A percentile compares a stretch with the other conserved stretches of the same genome.
Evolutionary conservation across 805 yeast species (phyloP).

Genomic region (Yarrowia bubula): DNA sequence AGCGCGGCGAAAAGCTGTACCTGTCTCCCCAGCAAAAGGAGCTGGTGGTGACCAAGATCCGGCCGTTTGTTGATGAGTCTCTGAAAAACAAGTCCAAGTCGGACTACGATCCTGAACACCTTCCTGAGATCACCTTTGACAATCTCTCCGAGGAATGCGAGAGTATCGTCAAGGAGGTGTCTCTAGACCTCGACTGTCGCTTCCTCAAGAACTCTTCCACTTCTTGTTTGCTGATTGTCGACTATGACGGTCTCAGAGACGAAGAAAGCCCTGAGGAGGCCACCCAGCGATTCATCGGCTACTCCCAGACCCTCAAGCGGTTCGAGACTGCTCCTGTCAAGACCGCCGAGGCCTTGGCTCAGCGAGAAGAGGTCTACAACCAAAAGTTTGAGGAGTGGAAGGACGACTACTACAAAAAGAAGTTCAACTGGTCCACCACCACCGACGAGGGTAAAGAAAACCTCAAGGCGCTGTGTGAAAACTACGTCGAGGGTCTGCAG

Average conservation of each 20-base stretch:
- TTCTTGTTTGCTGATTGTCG: slow-evolving; percentile 31
- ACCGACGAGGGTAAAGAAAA: slow-evolving; percentile 55
- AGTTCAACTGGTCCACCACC: slow-evolving; percentile 62
- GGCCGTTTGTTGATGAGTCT: slow-evolving; percentile 45
- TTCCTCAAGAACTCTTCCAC: slow-evolving; percentile 12
- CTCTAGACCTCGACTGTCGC: slow-evolving; percentile 16
- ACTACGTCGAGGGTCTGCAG: slow-evolving; percentile 90
- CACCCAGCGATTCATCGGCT: slow-evolving; percentile 56
- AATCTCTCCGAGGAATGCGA: slow-evolving; percentile 34
- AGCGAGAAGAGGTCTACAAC: slow-evolving; percentile 63
- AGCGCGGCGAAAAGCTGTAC: slow-evolving; percentile 64
- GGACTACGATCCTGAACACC: slow-evolving; percentile 27
- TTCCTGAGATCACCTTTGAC: slow-evolving; percentile 28
- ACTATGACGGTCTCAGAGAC: slow-evolving; percentile 40
- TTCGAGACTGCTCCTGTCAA: slow-evolving; percentile 39
- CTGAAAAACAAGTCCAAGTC: slow-evolving; percentile 36
- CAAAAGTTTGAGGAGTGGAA: slow-evolving; percentile 80
- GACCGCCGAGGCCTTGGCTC: slow-evolving; percentile 36
- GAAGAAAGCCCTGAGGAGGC: slow-evolving; percentile 61
- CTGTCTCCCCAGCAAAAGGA: slow-evolving; percentile 59
- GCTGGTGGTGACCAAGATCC: slow-evolving; percentile 46
- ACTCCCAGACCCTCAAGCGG: slow-evolving; percentile 49
- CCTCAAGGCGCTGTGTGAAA: slow-evolving; percentile 63
- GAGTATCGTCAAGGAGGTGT: slow-evolving; percentile 8
- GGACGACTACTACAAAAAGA: slow-evolving; percentile 77